These are phyloP conservation scores for Brachypodium distachyon DNA, from an alignment of 202 grass and related monocot species.

Conservation along the genomic window DNA sequence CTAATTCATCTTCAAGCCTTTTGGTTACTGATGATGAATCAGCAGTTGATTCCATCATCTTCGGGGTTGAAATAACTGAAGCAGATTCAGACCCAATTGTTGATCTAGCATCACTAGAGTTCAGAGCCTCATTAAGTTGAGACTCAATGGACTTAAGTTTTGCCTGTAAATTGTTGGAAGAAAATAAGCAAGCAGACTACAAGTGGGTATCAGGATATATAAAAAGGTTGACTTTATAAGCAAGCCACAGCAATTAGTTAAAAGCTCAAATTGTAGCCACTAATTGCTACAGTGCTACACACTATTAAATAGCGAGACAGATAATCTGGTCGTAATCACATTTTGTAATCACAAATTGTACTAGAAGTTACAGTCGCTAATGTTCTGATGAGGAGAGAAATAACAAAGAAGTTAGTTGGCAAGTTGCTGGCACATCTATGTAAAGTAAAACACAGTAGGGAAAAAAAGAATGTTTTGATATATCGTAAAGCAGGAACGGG, in stretches of 20 bases:
- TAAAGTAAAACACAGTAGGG: neutral
- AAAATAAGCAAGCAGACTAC: constrained; percentile 27
- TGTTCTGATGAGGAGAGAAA: neutral
- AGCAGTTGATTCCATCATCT: constrained; percentile 59
- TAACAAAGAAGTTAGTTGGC: neutral
- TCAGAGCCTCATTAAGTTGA: constrained; percentile 78
- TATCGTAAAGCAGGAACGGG: neutral
- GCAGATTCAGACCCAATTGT: constrained; percentile 74
- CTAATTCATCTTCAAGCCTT: constrained; percentile 92
- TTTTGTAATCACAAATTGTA: neutral
- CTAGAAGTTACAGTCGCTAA: neutral
- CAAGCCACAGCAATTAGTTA: neutral
- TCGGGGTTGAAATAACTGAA: constrained; percentile 68
- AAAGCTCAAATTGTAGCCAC: neutral
- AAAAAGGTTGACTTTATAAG: neutral
- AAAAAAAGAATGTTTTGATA: constrained; percentile 16
- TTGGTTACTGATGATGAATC: constrained; percentile 80
- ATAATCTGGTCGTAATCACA: neutral
- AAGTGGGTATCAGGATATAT: neutral
- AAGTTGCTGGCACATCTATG: neutral
- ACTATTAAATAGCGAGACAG: neutral
- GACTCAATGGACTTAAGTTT: constrained; percentile 86
- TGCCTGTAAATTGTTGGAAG: constrained; percentile 45
- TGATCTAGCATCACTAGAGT: constrained; percentile 83
- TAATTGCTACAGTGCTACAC: no score